Base-by-base conservation (phyloP, 495 filamentous ascomycete species). In the Daldinia loculata region DNA sequence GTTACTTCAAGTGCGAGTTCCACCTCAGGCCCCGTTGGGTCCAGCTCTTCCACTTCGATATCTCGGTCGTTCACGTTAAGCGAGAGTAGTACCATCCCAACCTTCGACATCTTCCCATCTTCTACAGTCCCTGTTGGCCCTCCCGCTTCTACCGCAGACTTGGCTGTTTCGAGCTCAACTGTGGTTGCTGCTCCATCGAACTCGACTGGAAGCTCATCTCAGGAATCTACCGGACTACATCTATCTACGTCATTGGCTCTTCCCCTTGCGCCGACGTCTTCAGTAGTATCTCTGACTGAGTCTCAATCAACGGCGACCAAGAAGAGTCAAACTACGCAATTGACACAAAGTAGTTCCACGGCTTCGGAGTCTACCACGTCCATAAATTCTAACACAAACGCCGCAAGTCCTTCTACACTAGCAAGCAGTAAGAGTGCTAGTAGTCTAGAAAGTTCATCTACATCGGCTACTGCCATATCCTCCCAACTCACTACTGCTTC, bases 61-160 rank as follows among this genome's bases (percentile, higher is more conserved):
- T 72, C 73, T 51, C 70, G 51, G 17, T 74, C 75, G 24, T 74
- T 63, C 32, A 71, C 73, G 2, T 45, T 68, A 38, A 63, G 41
- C 34, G 73, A 71, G 36, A 75, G 67, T 56, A 68, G 39, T 64
- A 72, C 70, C 15, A 77, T 77, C 22, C 75, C 75, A 1, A 17
- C 69, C 0, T 24, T 77, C 34, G 70, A 63, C 56, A 65, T 77
- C 30, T 73, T 75, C 43, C 75, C 75, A 2, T 75, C 72, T 38
- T 75, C 75, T 27, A 77, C 75, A 38, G 58, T 75, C 4, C 52
- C 58, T 14, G 29, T 77, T 4, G 24, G 22, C 5, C 32, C 65
- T 17, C 24, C 61, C 52, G n/a, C 51, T 2, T 58, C 65, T 9
- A 45, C 67, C 17, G 38, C 56, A 17, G 56, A 55, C 11, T 9